Base-by-base conservation (phyloP, 305 asterid species). In the Plantago lanceolata region DNA sequence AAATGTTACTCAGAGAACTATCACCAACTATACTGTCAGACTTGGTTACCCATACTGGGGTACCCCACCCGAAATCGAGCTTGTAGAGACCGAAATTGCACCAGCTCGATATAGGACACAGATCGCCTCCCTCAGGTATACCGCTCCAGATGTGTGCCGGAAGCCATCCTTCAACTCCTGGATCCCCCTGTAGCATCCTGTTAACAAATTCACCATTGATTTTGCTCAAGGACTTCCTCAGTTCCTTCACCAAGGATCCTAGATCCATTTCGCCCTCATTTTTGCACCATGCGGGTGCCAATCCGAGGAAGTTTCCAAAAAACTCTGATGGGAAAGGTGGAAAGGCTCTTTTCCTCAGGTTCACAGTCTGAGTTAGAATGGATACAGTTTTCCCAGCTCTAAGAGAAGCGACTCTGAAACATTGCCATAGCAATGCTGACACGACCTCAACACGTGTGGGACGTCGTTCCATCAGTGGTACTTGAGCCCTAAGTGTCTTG, bases 371-470 rank as follows among this genome's bases (percentile, higher is more conserved):
- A 15, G 59, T 18, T 37, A 65, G 0, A 1, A 61, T 1, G 5
- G 72, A 54, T 0, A 0, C 12, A 0, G 64, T 7, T 4, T 5
- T 35, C 12, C 19, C 16, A 7, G 69, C 61, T 18, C 60, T 68
- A 11, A 49, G 61, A 15, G 75, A 62, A 16, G 77, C 74, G 0
- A 31, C 54, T 65, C 56, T 64, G 75, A 77, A 70, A 31, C 72
- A 73, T 52, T 24, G 28, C 28, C 28, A 24, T 24, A 24, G 28
- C 28, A 24, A 24, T 3, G 28, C 28, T 24, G 28, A 67, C 17
- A 73, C 75, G 6, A 20, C 70, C 17, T 70, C 71, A 0, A 76
- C 73, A 1, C 81, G 70, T 12, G 73, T 19, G 15, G 77, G 68
- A 8, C 45, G 28, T 12, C 19, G 59, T 6, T 44, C 51, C 9